These are phyloP conservation scores for Exserohilum turcica DNA, from an alignment of 2,329 filamentous ascomycete species.

Conservation along the genomic window DNA sequence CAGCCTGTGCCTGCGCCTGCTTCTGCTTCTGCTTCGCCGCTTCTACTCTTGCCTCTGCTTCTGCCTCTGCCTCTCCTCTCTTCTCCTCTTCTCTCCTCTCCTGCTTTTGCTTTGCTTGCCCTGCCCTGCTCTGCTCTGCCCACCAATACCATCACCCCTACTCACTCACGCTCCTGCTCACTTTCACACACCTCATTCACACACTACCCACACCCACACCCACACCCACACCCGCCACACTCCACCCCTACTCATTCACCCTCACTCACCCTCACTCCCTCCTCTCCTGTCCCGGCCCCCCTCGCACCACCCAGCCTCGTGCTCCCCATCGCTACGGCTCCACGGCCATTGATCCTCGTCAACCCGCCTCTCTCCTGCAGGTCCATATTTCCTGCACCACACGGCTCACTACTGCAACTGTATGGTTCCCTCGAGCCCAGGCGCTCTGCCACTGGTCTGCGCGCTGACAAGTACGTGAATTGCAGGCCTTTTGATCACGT, in stretches of 20 bases:
- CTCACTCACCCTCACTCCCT: too few relatives aligned
- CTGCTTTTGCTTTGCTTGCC: background rate
- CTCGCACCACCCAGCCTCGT: conserved; percentile 16
- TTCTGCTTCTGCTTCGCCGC: background rate
- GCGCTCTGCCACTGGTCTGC: conserved; percentile 8
- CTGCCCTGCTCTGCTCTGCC: background rate
- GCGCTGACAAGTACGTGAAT: conserved; percentile 15
- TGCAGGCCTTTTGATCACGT: conserved; percentile 19
- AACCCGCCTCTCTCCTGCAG: conserved; percentile 11
- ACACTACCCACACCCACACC: background rate
- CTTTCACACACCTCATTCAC: background rate
- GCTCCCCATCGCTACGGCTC: background rate
- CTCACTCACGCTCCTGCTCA: background rate
- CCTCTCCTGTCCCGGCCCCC: too few relatives aligned
- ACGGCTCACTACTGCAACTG: conserved; percentile 1
- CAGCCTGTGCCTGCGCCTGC: background rate
- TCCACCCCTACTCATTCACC: too few relatives aligned
- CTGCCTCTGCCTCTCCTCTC: background rate
- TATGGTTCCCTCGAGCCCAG: conserved; percentile 1
- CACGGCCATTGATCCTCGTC: conserved; percentile 13
- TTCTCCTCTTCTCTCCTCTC: background rate
- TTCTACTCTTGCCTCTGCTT: background rate
- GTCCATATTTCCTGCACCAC: conserved; percentile 18
- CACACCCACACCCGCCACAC: background rate
- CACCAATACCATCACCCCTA: background rate